These are phyloP conservation scores for Ustilago curta DNA, from an alignment of 1,284 basidiomycete species.

Conservation along the genomic window DNA sequence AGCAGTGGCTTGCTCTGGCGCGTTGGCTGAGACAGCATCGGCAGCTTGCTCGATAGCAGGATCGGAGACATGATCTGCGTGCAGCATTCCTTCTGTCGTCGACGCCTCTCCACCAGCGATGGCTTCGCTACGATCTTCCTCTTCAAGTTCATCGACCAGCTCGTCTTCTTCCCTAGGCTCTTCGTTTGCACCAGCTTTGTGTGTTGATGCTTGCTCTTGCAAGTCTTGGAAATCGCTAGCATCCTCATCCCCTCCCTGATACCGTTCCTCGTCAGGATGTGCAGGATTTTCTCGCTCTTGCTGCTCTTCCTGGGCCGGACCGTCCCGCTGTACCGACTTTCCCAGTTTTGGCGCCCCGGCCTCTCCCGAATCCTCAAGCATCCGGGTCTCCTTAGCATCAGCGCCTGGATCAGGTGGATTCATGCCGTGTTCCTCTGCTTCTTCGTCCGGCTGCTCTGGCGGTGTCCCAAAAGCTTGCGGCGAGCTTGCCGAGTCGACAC, in stretches of 20 bases:
- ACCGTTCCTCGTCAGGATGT: neutral
- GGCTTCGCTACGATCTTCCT: neutral
- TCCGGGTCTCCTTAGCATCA: neutral
- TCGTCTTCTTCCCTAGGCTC: slow-evolving; percentile 26
- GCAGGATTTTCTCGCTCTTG: neutral
- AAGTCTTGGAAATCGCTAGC: neutral
- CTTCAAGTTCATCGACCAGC: slow-evolving; percentile 16
- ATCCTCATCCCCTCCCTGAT: no score
- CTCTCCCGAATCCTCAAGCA: neutral
- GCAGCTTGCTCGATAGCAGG: neutral
- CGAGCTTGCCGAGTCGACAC: slow-evolving; percentile 16
- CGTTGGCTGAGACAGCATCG: neutral
- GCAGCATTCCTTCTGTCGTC: neutral
- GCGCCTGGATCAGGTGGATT: no score
- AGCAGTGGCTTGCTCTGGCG: neutral
- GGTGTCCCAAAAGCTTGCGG: slow-evolving; percentile 32
- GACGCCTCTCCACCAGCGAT: neutral
- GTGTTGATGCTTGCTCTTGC: neutral
- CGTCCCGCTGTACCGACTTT: no score
- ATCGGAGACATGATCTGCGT: neutral
- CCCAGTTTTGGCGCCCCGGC: neutral
- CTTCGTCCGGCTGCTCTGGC: slow-evolving; percentile 17
- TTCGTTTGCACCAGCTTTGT: neutral
- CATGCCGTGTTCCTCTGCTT: neutral
- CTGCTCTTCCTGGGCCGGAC: neutral